A percentile compares a stretch with the other conserved stretches of the same genome.
Conservation (phyloP, 2,329 filamentous ascomycete species). For the Gnomoniopsis smithogilvyi region DNA sequence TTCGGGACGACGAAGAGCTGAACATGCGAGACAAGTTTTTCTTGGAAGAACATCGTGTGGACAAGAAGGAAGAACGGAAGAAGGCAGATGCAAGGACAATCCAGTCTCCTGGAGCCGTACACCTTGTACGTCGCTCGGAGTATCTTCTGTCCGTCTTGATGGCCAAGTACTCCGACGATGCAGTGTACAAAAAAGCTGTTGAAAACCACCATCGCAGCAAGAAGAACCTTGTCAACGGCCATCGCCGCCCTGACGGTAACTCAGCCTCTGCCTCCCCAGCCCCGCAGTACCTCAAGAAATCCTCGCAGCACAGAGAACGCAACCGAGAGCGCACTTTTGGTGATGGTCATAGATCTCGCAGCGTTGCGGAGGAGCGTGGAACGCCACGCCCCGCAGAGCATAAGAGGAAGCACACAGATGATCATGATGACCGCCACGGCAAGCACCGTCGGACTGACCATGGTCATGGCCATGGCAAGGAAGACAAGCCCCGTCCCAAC, state of each 20-base stretch:
- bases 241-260: constrained; percentile 55
- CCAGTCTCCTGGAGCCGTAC: constrained; percentile 94
- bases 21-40: constrained; percentile 89
- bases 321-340: constrained; percentile 45
- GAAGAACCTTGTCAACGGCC: constrained; percentile 68
- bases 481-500: constrained; percentile 34
- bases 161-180: constrained; percentile 75
- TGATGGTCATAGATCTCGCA: constrained; percentile 50
- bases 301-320: constrained; percentile 43
- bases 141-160: constrained; percentile 94
- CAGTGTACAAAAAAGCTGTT: constrained; percentile 71
- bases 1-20: constrained; percentile 86
- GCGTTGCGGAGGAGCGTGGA: constrained; percentile 48
- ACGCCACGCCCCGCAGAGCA: constrained; percentile 47
- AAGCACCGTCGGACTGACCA: constrained; percentile 52
- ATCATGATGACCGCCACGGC: constrained; percentile 46
- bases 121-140: constrained; percentile 90
- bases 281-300: constrained; percentile 50
- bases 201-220: constrained; percentile 96
- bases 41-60: constrained; percentile 95
- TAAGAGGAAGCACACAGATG: constrained; percentile 60
- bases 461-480: constrained; percentile 37
- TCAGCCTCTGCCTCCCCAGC: constrained; percentile 71
- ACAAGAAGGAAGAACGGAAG: constrained; percentile 90
- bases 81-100: constrained; percentile 75